Conservation (phyloP, 495 filamentous ascomycete genomes). For the Amniculicola lignicola region DNA sequence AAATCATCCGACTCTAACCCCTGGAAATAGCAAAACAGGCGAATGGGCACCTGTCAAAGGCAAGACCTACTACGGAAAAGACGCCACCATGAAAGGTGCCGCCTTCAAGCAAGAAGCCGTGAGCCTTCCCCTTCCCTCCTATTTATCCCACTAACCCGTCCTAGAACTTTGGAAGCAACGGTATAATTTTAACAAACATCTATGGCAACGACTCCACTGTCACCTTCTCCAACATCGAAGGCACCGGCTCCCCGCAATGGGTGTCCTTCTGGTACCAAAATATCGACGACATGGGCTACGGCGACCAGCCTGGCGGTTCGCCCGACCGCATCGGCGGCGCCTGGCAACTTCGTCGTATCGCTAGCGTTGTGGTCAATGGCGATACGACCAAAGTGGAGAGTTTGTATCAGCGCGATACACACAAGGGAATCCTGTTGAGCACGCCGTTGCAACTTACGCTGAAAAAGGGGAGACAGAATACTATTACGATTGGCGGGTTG, state of each 20-base stretch:
- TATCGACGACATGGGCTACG: slow-evolving; percentile 46
- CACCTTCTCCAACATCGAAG: slow-evolving; percentile 49
- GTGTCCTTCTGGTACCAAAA: slow-evolving; percentile 53
- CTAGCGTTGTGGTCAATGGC: slow-evolving; percentile 47
- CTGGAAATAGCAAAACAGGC: slow-evolving; percentile 42
- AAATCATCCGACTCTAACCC: background rate
- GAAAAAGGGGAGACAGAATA: slow-evolving; percentile 41
- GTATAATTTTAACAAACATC: slow-evolving; percentile 48
- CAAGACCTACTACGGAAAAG: slow-evolving; percentile 42
- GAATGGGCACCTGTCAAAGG: slow-evolving; percentile 46
- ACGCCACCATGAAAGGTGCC: slow-evolving; percentile 44
- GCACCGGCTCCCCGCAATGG: slow-evolving; percentile 53
- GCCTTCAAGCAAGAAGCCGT: slow-evolving; percentile 50
- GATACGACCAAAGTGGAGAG: slow-evolving; percentile 39
- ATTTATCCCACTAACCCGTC: background rate
- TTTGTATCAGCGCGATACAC: slow-evolving; percentile 46
- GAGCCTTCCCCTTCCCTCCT: background rate
- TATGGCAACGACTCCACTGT: slow-evolving; percentile 53
- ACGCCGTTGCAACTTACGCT: slow-evolving; percentile 44
- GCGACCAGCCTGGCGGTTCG: slow-evolving; percentile 44
- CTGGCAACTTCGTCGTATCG: slow-evolving; percentile 47
- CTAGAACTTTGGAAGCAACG: slow-evolving; percentile 46
- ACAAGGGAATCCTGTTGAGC: slow-evolving; percentile 48
- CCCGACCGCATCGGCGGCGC: slow-evolving; percentile 46
- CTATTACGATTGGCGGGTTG: slow-evolving; percentile 46